Percentiles rank a stretch among this genome's conserved stretches.
These are phyloP conservation scores for Metarhizium album DNA, from an alignment of 2,329 filamentous ascomycete genomes.

Conservation along the genomic window DNA sequence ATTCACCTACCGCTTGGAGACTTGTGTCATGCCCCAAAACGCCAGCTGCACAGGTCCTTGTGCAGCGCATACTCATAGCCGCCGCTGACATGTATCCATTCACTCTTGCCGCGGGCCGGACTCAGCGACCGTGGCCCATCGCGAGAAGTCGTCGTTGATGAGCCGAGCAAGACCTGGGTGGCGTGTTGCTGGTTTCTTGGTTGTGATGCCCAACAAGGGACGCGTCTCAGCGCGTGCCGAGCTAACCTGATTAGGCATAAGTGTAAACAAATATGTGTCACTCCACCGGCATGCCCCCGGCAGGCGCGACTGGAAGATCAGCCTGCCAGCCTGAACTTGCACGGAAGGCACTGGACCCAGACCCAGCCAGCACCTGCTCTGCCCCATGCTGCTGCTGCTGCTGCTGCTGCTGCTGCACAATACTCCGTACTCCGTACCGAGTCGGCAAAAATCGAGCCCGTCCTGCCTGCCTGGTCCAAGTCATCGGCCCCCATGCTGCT, in stretches of 20 bases:
- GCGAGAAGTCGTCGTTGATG: too few relatives aligned
- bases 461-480: background rate
- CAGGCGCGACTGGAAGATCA: constrained; percentile 9
- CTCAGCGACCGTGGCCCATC: background rate
- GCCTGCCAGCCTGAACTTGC: constrained; percentile 1
- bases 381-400: too few relatives aligned
- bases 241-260: constrained; percentile 19
- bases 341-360: too few relatives aligned
- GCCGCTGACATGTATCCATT: too few relatives aligned
- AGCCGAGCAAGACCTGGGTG: background rate
- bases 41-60: background rate
- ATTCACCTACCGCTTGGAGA: background rate
- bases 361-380: too few relatives aligned
- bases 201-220: constrained; percentile 15
- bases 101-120: background rate
- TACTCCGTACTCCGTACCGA: background rate
- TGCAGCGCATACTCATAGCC: background rate
- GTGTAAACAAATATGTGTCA: constrained; percentile 28
- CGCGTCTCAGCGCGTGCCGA: constrained; percentile 23
- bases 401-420: too few relatives aligned
- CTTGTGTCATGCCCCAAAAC: background rate
- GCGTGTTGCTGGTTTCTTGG: background rate
- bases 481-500: constrained; percentile 5
- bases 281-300: constrained; percentile 11
- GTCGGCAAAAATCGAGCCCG: constrained; percentile 7